Evolutionary conservation across 345 rosid species (phyloP).

Genomic region (Zanthoxylum bungeanum): DNA sequence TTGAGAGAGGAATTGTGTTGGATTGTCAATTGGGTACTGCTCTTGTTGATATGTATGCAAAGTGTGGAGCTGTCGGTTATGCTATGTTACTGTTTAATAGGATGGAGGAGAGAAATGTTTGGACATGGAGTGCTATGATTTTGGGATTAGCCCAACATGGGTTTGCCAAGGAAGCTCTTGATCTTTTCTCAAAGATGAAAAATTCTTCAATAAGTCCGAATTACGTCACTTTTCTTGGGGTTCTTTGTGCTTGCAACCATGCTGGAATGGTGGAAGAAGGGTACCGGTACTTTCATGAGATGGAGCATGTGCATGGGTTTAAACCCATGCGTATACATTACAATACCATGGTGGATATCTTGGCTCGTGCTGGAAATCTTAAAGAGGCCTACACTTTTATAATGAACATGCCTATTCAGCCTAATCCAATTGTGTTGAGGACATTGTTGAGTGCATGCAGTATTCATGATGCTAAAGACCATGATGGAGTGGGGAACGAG

Average conservation of each 20-base stretch:
- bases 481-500: conserved; percentile 39
- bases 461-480: conserved; percentile 39
- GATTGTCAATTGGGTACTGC: conserved; percentile 73
- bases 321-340: conserved; percentile 70
- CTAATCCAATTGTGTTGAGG: conserved; percentile 67
- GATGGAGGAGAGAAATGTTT: conserved; percentile 58
- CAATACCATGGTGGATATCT: conserved; percentile 72
- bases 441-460: conserved; percentile 68
- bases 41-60: conserved; percentile 77
- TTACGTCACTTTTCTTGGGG: conserved; percentile 81
- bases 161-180: conserved; percentile 56
- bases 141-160: conserved; percentile 81
- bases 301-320: conserved; percentile 64
- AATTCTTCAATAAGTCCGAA: conserved; percentile 50
- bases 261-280: conserved; percentile 73
- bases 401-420: conserved; percentile 45
- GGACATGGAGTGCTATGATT: conserved; percentile 98
- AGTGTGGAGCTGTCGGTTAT: conserved; percentile 53
- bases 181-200: conserved; percentile 40
- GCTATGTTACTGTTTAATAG: conserved; percentile 50
- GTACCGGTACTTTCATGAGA: conserved; percentile 54
- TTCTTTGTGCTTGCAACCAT: conserved; percentile 81
- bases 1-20: conserved; percentile 49
- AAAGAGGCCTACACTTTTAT: conserved; percentile 60
- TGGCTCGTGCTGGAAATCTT: conserved; percentile 74